Evolutionary conservation across 2,329 filamentous ascomycete species (phyloP).

Genomic region (Fusarium phyllophilum): DNA sequence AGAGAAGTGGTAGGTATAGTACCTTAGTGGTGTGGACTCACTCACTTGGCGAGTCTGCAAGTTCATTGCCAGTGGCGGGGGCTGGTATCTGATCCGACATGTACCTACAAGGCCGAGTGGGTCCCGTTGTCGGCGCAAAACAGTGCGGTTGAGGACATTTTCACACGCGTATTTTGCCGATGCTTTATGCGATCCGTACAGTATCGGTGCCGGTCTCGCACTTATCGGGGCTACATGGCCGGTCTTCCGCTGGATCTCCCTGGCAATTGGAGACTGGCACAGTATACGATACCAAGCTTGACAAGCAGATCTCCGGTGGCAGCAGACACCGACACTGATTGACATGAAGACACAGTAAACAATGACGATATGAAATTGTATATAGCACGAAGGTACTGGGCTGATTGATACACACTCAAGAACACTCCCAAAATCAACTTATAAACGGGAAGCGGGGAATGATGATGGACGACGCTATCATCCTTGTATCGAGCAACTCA

Average conservation of each 20-base stretch:
- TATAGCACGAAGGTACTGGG: background rate
- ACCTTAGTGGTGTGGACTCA: slow-evolving; percentile 9
- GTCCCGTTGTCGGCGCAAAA: slow-evolving; percentile 24
- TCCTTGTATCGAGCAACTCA: slow-evolving; percentile 21
- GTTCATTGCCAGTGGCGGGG: slow-evolving; percentile 20
- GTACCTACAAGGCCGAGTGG: slow-evolving; percentile 17
- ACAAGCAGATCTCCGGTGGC: slow-evolving; percentile 3
- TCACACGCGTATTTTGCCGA: background rate
- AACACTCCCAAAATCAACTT: slow-evolving; percentile 15
- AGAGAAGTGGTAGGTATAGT: background rate
- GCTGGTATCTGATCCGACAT: background rate
- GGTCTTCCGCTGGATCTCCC: slow-evolving; percentile 1
- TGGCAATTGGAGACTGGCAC: slow-evolving; percentile 7
- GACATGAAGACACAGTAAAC: slow-evolving; percentile 1
- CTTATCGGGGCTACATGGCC: slow-evolving; percentile 14
- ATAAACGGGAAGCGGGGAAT: slow-evolving; percentile 21
- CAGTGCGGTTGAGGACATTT: slow-evolving; percentile 33
- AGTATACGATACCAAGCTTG: background rate
- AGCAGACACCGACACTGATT: slow-evolving; percentile 28
- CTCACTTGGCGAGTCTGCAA: slow-evolving; percentile 2
- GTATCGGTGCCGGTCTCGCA: slow-evolving; percentile 6
- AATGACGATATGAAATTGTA: background rate
- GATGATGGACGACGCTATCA: slow-evolving; percentile 5
- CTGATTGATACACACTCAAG: slow-evolving; percentile 3
- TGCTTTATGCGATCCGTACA: background rate